Base-by-base conservation (phyloP, 2,329 filamentous ascomycete genomes). In the Ceratocystis albifundus region DNA sequence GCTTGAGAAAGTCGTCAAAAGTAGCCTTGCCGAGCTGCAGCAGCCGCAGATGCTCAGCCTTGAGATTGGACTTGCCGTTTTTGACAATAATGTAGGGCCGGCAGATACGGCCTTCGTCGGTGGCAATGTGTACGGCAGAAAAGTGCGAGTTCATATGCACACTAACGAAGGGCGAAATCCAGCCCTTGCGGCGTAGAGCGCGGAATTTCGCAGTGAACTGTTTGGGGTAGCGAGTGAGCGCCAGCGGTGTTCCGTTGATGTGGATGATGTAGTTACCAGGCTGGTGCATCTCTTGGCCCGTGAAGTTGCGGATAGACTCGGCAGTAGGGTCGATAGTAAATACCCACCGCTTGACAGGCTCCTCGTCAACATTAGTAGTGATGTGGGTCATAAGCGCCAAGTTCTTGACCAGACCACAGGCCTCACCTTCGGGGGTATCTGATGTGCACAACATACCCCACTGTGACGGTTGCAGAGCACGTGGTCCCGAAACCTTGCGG, bases 381-480 rank as follows among this genome's bases (percentile, higher is more conserved):
- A 99, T 97, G 73, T 99, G 95, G 64, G 95, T 99, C 94, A 99
- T 99, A 67, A 99, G 80, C 7, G 94, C 94, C 78, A 99, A 77
- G 73, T 99, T 99, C 80, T 99, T 99, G 71, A 99, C 92, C 67
- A 99, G 78, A 81, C 94, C 94, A 77, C 94, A 99, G 10, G 94
- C 92, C 79, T 99, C 94, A 77, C 94, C 94, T 86, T 99, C 94
- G 5, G 94, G 94, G 0, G 94, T 99, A 80, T 99, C 94, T 10
- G 94, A 95, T 0, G 92, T 89, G 74, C 94, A 99, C 65, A 99
- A 80, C 92, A 99, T 96, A 71, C 94, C 94, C 78, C 96, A 99
- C 71, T 99, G 94, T 0, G 94, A 99, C 5, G 94, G 92, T 73
- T 99, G 94, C 62, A 99, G 80, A 20, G 95, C 94, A 82, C 94